A percentile compares a stretch with the other conserved stretches of the same genome.
These are phyloP conservation scores for Dactylellina drechsleri DNA, from an alignment of 2,329 filamentous ascomycete species.

Conservation along the genomic window DNA sequence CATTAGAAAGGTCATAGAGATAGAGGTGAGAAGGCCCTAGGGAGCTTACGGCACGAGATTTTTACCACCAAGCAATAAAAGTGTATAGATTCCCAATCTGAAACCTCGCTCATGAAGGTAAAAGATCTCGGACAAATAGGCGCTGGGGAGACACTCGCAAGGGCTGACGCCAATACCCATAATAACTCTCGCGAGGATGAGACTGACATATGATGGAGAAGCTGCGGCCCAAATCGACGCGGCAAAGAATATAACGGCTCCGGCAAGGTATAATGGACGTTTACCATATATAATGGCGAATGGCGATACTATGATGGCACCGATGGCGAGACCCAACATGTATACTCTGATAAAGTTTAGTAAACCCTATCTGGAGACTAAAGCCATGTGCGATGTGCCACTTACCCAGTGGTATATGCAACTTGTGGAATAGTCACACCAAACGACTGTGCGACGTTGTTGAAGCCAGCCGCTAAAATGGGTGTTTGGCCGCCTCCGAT, in stretches of 20 bases:
- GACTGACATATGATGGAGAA: slow-evolving; percentile 81
- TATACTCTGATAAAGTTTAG: slow-evolving; percentile 67
- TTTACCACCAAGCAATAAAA: slow-evolving; percentile 88
- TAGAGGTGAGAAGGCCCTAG: no score
- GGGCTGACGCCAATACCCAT: slow-evolving; percentile 86
- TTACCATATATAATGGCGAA: slow-evolving; percentile 93
- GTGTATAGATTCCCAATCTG: slow-evolving; percentile 89
- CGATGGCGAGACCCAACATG: slow-evolving; percentile 91
- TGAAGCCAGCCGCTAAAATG: slow-evolving; percentile 82
- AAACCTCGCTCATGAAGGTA: slow-evolving; percentile 94
- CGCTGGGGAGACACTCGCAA: slow-evolving; percentile 90
- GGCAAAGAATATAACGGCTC: slow-evolving; percentile 78
- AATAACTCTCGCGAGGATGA: slow-evolving; percentile 83
- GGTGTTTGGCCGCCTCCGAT: slow-evolving; percentile 92
- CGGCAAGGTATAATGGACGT: slow-evolving; percentile 84
- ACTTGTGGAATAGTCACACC: slow-evolving; percentile 76
- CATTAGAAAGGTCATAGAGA: neutral
- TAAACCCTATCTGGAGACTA: neutral
- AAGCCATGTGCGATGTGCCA: neutral
- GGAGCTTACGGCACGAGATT: slow-evolving; percentile 76
- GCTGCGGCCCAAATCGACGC: slow-evolving; percentile 85
- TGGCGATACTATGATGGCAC: slow-evolving; percentile 83
- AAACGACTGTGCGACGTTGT: slow-evolving; percentile 76
- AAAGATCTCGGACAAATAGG: slow-evolving; percentile 95
- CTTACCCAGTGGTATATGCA: slow-evolving; percentile 75